These are phyloP conservation scores for Lachancea meyersii DNA, from an alignment of 805 yeast species.

Conservation along the genomic window DNA sequence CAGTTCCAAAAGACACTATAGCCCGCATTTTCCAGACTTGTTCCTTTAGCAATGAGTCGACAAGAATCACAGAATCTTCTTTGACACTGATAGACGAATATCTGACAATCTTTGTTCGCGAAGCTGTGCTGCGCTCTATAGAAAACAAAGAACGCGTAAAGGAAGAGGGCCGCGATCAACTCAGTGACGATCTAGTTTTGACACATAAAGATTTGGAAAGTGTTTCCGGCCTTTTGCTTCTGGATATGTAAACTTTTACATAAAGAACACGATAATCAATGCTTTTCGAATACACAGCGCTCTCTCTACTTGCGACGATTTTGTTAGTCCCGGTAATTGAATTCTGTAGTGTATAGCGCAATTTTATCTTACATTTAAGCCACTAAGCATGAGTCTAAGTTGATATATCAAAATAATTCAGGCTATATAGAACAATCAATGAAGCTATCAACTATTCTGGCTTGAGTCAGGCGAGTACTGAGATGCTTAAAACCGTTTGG, in stretches of 20 bases:
- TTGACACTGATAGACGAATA: conserved; percentile 21
- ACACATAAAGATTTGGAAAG: conserved; percentile 27
- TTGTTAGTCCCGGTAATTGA: too few relatives aligned
- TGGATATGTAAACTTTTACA: conserved; percentile 24
- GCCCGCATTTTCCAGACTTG: conserved; percentile 20
- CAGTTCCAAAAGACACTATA: conserved; percentile 18
- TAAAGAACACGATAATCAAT: conserved; percentile 3
- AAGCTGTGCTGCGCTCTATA: conserved; percentile 26
- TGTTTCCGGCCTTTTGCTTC: conserved; percentile 27
- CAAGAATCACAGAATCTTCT: conserved; percentile 21
- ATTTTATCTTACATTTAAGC: too few relatives aligned
- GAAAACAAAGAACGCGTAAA: conserved; percentile 20
- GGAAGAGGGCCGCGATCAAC: conserved; percentile 4
- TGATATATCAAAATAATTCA: too few relatives aligned
- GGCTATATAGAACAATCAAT: too few relatives aligned
- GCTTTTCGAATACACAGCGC: too few relatives aligned
- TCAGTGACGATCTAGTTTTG: conserved; percentile 11
- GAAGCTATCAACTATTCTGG: too few relatives aligned
- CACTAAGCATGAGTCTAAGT: too few relatives aligned
- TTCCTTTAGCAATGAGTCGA: conserved; percentile 17
- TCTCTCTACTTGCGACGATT: too few relatives aligned
- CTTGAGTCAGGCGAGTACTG: too few relatives aligned
- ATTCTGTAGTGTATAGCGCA: too few relatives aligned
- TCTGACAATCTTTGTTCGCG: conserved; percentile 26
- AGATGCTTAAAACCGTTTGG: too few relatives aligned